Evolutionary conservation across 2,329 filamentous ascomycete species (phyloP), one percentile per base, ranked within the genome.

Genomic region (Phialophora verrucosa): DNA sequence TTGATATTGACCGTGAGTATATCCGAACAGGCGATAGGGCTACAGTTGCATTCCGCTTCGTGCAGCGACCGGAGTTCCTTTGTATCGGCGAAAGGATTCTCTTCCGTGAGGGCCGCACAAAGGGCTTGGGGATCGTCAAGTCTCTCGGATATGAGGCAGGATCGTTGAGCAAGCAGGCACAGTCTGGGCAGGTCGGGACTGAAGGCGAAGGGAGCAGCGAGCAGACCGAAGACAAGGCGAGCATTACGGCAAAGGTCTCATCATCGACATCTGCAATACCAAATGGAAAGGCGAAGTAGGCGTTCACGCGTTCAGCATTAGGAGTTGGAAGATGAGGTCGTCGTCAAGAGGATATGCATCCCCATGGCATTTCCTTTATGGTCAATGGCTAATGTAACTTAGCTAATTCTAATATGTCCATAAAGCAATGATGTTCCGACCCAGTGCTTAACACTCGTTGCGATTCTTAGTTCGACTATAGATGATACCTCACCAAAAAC

Each of bases 21-120:
- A 97, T 99, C 71, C 88, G 95, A 7, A 97, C 94, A 0, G 95
- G 95, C 10, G 95, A 98, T 77, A 85, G 94, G n/a, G 95, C 95
- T 1, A 89, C 89, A 0, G 95, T 99, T 1, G 95, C 94, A 0
- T 99, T 99, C 80, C 88, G 90, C 10, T 99, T 99, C 75, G 90
- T 97, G 3, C 95, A 97, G 78, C 84, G 94, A 25, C 95, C 95
- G 1, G 95, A 99, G 80, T 99, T 96, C 72, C 81, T 99, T 12
- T 90, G 89, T 0, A 89, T 92, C 0, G 95, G 95, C 0, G 95
- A 98, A 78, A 85, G 94, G 25, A 86, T 99, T 35, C 81, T 99
- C 20, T 99, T 99, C 83, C 87, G 95, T 50, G 95, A 99, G 80
- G 95, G 95, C 0, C 86, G 93, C 68, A 99, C 95, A 0, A 98